phyloP scores from a whole-genome alignment of 148 eudicot species.

The Chenopodium formosanum region DNA sequence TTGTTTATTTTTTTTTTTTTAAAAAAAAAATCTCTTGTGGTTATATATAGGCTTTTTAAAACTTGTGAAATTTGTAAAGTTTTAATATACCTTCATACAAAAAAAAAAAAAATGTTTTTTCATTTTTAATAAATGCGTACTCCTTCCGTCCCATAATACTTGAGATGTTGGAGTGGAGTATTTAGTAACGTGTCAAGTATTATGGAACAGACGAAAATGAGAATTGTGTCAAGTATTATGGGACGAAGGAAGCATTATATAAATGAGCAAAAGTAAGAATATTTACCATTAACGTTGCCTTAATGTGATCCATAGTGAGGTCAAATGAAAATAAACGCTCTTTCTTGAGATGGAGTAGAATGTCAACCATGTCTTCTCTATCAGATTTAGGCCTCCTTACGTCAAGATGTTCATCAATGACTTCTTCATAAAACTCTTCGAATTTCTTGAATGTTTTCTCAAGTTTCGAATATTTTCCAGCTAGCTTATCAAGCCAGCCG shows the following conservation, averaged over 20 bases:
- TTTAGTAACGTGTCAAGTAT: too few species aligned
- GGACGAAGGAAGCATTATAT: background rate
- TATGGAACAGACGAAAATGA: too few species aligned
- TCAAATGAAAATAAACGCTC: slow-evolving; percentile 12
- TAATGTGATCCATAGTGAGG: slow-evolving; percentile 31
- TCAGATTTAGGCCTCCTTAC: background rate
- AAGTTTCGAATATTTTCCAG: slow-evolving; percentile 17
- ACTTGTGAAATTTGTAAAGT: too few species aligned
- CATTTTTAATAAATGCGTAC: too few species aligned
- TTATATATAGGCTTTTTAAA: too few species aligned
- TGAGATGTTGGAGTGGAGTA: too few species aligned
- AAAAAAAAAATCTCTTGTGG: too few species aligned
- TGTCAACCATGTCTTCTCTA: slow-evolving; percentile 27
- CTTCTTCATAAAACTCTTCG: slow-evolving; percentile 30
- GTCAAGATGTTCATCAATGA: slow-evolving; percentile 29
- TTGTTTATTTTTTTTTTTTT: too few species aligned
- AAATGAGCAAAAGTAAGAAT: background rate
- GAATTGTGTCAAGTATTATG: too few species aligned
- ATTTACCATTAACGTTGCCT: slow-evolving; percentile 35
- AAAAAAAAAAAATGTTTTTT: too few species aligned
- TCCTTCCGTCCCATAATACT: too few species aligned
- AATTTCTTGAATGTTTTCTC: slow-evolving; percentile 25
- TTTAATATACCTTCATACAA: too few species aligned
- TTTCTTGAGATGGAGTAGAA: slow-evolving; percentile 20
- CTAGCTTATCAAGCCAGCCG: slow-evolving; percentile 32